phyloP scores from a whole-genome alignment of 2,329 filamentous ascomycete species.

The Hypoxylon sp. region DNA sequence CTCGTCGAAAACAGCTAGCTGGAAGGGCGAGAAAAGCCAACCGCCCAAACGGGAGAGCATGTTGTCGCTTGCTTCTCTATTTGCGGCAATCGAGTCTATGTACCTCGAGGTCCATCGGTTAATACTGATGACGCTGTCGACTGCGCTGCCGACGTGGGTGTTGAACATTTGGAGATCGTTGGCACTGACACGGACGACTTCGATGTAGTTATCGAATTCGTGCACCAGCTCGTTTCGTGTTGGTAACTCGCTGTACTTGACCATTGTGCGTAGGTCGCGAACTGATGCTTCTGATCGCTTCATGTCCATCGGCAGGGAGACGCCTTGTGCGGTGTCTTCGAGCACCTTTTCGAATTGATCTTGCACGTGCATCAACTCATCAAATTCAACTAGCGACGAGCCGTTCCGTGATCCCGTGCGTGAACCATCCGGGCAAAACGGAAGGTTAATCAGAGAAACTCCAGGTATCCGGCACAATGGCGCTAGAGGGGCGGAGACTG shows the following conservation, averaged over 20 bases:
- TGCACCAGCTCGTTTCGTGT: constrained; percentile 78
- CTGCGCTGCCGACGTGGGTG: constrained; percentile 78
- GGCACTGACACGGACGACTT: constrained; percentile 74
- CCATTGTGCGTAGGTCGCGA: constrained; percentile 79
- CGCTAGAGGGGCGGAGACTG: constrained; percentile 72
- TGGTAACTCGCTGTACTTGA: constrained; percentile 77
- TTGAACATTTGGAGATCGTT: constrained; percentile 82
- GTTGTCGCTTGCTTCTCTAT: constrained; percentile 52
- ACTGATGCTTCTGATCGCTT: constrained; percentile 82
- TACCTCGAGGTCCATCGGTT: constrained; percentile 82
- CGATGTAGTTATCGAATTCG: constrained; percentile 83
- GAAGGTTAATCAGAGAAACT: constrained; percentile 70
- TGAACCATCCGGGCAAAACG: constrained; percentile 69
- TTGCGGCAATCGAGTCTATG: constrained; percentile 71
- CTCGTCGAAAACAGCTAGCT: constrained; percentile 72
- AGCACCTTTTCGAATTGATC: constrained; percentile 82
- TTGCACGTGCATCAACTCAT: constrained; percentile 81
- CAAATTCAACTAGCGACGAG: constrained; percentile 72
- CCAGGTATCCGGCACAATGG: constrained; percentile 80
- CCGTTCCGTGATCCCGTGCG: constrained; percentile 46
- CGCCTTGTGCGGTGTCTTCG: constrained; percentile 74
- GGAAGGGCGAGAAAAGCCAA: constrained; percentile 73
- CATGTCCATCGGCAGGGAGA: constrained; percentile 82
- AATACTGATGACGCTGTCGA: constrained; percentile 81
- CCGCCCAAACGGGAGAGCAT: constrained; percentile 58